Evolutionary conservation across 345 rosid genomes (phyloP).

Genomic region (Mallotus nudiflorus): DNA sequence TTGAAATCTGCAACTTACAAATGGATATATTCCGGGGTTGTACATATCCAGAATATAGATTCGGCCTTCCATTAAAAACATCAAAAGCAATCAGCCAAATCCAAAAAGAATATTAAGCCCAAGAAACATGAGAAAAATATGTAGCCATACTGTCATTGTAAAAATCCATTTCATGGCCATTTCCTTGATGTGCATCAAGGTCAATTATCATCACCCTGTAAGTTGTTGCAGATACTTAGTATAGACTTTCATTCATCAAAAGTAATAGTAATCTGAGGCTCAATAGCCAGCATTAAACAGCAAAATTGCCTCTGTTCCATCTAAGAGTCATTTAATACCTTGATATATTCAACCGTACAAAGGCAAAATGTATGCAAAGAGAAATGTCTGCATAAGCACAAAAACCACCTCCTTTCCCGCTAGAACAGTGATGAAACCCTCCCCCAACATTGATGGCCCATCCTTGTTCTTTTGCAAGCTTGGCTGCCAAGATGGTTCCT

Average conservation of each 20-base stretch:
- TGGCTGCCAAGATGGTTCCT: conserved; percentile 88
- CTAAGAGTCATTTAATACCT: conserved; percentile 41
- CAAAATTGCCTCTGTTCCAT: conserved; percentile 15
- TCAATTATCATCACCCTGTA: conserved; percentile 93
- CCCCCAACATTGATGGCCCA: conserved; percentile 98
- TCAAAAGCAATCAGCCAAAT: conserved; percentile 17
- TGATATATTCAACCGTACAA: conserved; percentile 59
- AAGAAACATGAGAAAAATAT: conserved; percentile 8
- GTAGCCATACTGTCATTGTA: conserved; percentile 62
- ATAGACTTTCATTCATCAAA: conserved; percentile 5
- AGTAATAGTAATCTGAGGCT: conserved; percentile 1
- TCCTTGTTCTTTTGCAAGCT: conserved; percentile 81
- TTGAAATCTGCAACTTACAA: conserved; percentile 50
- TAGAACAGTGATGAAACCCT: conserved; percentile 96
- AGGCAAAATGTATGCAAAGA: conserved; percentile 81
- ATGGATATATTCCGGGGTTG: conserved; percentile 86
- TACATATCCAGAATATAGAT: conserved; percentile 88
- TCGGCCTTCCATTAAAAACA: conserved; percentile 47
- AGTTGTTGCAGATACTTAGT: conserved; percentile 22
- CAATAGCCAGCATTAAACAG: conserved; percentile 4
- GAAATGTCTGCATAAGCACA: conserved; percentile 93
- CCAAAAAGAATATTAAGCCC: conserved; percentile 13
- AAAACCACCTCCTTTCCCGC: conserved; percentile 82
- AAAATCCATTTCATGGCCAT: conserved; percentile 93
- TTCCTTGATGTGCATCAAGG: conserved; percentile 99